A percentile compares a stretch with the other conserved stretches of the same genome.
phyloP scores from a whole-genome alignment of 2,329 filamentous ascomycete genomes.

The Penicillium decumbens region DNA sequence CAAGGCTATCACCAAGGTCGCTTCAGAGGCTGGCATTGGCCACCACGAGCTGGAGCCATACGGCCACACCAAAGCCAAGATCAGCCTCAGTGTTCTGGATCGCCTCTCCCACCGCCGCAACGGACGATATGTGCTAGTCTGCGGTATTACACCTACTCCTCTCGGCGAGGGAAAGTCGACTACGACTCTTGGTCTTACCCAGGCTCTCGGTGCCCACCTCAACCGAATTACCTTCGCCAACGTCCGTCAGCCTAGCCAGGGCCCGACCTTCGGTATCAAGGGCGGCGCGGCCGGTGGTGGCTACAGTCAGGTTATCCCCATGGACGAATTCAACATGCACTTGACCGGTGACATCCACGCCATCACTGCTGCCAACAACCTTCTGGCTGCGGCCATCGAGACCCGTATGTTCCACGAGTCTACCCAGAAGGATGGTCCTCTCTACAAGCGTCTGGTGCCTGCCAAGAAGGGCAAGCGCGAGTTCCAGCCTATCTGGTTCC shows the following conservation, averaged over 20 bases:
- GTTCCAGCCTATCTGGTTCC: slow-evolving; percentile 88
- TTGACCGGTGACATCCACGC: slow-evolving; percentile 97
- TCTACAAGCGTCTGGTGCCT: slow-evolving; percentile 85
- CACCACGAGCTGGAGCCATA: slow-evolving; percentile 90
- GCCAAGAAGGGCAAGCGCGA: slow-evolving; percentile 81
- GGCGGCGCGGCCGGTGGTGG: slow-evolving; percentile 94
- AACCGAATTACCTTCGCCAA: slow-evolving; percentile 90
- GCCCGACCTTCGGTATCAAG: slow-evolving; percentile 98
- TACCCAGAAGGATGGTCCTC: slow-evolving; percentile 82
- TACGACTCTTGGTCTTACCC: slow-evolving; percentile 90
- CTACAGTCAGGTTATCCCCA: slow-evolving; percentile 98
- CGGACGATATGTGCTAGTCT: slow-evolving; percentile 86
- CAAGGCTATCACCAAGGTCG: slow-evolving; percentile 83
- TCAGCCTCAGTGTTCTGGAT: slow-evolving; percentile 75
- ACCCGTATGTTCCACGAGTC: slow-evolving; percentile 98
- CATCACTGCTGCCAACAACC: slow-evolving; percentile 93
- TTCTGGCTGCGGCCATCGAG: slow-evolving; percentile 92
- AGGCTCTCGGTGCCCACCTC: slow-evolving; percentile 85
- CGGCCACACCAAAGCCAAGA: slow-evolving; percentile 92
- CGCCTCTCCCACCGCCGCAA: slow-evolving; percentile 81
- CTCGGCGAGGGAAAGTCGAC: slow-evolving; percentile 98
- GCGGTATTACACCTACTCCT: slow-evolving; percentile 93
- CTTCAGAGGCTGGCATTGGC: slow-evolving; percentile 80
- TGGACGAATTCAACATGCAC: slow-evolving; percentile 99
- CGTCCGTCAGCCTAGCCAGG: slow-evolving; percentile 93